phyloP scores from a whole-genome alignment of 2,329 filamentous ascomycete species.

The Penicillium nordicum region DNA sequence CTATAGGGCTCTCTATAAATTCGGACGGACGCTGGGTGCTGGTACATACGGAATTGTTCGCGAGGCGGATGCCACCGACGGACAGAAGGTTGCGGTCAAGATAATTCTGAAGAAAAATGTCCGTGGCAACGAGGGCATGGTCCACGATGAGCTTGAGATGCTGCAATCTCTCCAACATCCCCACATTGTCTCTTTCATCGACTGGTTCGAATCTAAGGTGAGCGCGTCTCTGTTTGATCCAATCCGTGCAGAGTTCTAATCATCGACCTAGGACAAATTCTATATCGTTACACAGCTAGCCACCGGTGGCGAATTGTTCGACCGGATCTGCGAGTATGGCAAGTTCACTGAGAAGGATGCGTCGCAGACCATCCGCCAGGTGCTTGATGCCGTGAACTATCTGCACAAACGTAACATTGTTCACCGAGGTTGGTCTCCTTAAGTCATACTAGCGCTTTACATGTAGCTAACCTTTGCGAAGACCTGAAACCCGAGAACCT shows the following conservation, averaged over 20 bases:
- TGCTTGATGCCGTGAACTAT: slow-evolving; percentile 89
- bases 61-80: slow-evolving; percentile 79
- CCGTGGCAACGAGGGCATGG: slow-evolving; percentile 97
- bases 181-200: slow-evolving; percentile 94
- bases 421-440: slow-evolving; percentile 67
- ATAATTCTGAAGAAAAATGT: slow-evolving; percentile 99
- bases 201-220: slow-evolving; percentile 98
- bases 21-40: slow-evolving; percentile 89
- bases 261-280: slow-evolving; percentile 77
- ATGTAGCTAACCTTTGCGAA: slow-evolving; percentile 37
- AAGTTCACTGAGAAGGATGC: slow-evolving; percentile 99
- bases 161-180: slow-evolving; percentile 86
- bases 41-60: slow-evolving; percentile 98
- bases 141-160: slow-evolving; percentile 94
- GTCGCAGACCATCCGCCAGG: slow-evolving; percentile 89
- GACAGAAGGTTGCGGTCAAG: slow-evolving; percentile 85
- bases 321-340: slow-evolving; percentile 95
- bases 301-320: slow-evolving; percentile 93
- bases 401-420: slow-evolving; percentile 93
- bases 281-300: slow-evolving; percentile 98
- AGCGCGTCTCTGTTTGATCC: slow-evolving; percentile 25
- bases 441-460: background rate
- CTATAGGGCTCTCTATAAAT: slow-evolving; percentile 75
- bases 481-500: slow-evolving; percentile 98
- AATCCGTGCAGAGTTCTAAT: background rate